Base-by-base conservation (phyloP, 352 stramenopile species). In the Hyaloperonospora arabidopsidis region DNA sequence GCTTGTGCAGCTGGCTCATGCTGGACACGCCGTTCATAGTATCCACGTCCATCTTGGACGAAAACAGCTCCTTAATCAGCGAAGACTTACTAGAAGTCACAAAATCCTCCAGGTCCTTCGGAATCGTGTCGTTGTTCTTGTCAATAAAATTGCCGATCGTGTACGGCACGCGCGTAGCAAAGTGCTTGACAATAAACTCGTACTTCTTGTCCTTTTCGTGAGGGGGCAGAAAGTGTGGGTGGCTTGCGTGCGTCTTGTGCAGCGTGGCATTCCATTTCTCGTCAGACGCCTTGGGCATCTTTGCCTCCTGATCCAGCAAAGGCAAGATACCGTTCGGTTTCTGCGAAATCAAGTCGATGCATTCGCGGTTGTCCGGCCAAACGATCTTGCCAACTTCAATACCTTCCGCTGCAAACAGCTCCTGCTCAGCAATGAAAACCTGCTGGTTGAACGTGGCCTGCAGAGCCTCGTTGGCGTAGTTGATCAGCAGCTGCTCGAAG, bases 91-190 rank as follows among this genome's bases (percentile, higher is more conserved):
- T 93, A 29, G 76, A 87, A 54, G 80, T 81, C 35, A 97, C 76
- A 50, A 97, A 85, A 36, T 96, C 80, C 39, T 88, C 72, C 18
- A 98, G 66, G 61, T 97, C 90, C 51, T 89, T 86, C 12, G 86
- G 86, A 46, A 98, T 90, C 50, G 85, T 95, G 64, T 98, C 95
- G 57, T 96, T 93, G 71, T 98, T 98, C 67, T 97, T 97, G 61
- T 98, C 84, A 35, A 98, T 87, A 62, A 99, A 98, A 50, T 95
- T 93, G 48, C 80, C 81, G 12, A 96, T 91, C 63, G 93, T 91
- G 74, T 98, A 98, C 28, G 84, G 84, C 18, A 98, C 95, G 35
- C 82, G 70, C 40, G 92, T 96, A 32, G 95, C 95, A 74, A 97
- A 98, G 76, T 98, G 95, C 49, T 95, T 87, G 45, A 98, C 87